A percentile compares a stretch with the other conserved stretches of the same genome.
Conservation (phyloP, 345 rosid species). For the Brassica carinata region DNA sequence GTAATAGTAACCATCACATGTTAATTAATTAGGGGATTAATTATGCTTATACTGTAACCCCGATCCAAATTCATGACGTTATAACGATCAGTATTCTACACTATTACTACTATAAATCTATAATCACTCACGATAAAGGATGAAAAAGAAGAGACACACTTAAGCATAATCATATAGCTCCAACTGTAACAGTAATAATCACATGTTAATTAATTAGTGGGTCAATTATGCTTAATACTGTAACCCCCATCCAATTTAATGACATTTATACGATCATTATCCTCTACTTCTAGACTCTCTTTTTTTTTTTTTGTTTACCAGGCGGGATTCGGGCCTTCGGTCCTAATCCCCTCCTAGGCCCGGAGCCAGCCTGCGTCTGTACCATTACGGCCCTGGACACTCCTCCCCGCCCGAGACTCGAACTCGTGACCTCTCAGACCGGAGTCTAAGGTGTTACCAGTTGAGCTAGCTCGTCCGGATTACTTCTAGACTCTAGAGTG, state of each 20-base stretch:
- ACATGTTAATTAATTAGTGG: slow-evolving; percentile 11
- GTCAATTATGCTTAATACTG: slow-evolving; percentile 14
- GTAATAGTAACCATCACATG: slow-evolving; percentile 25
- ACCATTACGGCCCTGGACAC: no score
- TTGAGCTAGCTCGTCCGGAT: no score
- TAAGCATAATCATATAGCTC: slow-evolving; percentile 30
- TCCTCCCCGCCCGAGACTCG: no score
- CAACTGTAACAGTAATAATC: slow-evolving; percentile 24
- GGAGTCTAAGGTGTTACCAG: no score
- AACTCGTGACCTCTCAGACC: no score
- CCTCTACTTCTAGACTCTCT: neutral
- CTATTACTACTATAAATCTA: neutral
- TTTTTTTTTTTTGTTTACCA: no score
- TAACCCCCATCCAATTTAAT: slow-evolving; percentile 30
- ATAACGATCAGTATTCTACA: slow-evolving; percentile 22
- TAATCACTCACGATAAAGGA: neutral
- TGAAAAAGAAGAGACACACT: slow-evolving; percentile 1
- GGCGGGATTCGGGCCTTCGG: no score
- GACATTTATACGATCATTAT: slow-evolving; percentile 21
- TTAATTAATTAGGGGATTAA: neutral
- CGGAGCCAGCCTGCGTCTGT: no score
- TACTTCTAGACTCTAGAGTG: neutral
- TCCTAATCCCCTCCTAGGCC: no score
- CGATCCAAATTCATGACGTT: slow-evolving; percentile 16
- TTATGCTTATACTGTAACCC: slow-evolving; percentile 32